phyloP scores from a whole-genome alignment of 2,329 filamentous ascomycete genomes.

The Raffaelea albimanens region DNA sequence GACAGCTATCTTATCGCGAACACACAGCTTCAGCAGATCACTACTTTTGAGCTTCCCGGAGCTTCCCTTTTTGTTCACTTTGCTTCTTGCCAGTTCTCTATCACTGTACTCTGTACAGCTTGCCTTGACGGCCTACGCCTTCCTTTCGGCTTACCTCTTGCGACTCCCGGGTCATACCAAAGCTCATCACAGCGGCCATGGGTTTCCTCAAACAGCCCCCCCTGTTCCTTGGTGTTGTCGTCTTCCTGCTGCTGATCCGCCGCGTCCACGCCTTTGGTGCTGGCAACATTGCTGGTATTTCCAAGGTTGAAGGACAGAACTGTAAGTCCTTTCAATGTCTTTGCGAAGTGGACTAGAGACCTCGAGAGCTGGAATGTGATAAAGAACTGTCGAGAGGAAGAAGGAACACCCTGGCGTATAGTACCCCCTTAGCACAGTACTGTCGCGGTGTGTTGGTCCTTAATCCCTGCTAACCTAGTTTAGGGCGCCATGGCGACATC shows the following conservation, averaged over 20 bases:
- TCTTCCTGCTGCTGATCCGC: conserved; percentile 58
- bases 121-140: background rate
- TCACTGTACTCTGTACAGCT: background rate
- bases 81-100: background rate
- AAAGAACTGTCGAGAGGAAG: too few relatives aligned
- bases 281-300: conserved; percentile 76
- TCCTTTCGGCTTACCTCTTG: background rate
- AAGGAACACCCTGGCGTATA: too few relatives aligned
- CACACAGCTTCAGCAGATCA: too few relatives aligned
- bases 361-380: too few relatives aligned
- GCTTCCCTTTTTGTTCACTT: background rate
- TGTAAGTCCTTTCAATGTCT: too few relatives aligned
- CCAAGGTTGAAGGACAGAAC: conserved; percentile 75
- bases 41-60: background rate
- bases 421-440: too few relatives aligned
- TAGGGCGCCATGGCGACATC: conserved; percentile 81
- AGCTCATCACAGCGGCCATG: conserved; percentile 29
- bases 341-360: too few relatives aligned
- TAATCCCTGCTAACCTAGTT: too few relatives aligned
- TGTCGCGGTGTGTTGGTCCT: too few relatives aligned
- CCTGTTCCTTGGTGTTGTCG: conserved; percentile 43
- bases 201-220: conserved; percentile 36
- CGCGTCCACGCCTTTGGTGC: conserved; percentile 74
- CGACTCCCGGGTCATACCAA: background rate
- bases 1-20: background rate